Conservation (phyloP, 2,329 filamentous ascomycete species). For the Hypoxylon sp. region DNA sequence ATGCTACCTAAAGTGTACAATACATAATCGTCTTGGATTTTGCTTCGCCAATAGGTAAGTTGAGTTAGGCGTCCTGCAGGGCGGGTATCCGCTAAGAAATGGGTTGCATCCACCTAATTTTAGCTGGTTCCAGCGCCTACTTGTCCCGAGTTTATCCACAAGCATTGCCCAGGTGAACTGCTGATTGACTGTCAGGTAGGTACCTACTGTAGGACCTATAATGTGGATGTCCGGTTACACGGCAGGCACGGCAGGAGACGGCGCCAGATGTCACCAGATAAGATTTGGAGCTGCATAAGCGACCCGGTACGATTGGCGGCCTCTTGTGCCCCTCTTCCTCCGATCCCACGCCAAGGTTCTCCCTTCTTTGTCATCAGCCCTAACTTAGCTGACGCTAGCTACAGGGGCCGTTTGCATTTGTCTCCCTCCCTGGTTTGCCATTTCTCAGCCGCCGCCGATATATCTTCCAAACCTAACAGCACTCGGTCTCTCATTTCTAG, state of each 20-base stretch:
- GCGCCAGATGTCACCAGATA: no score
- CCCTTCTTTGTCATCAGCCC: slow-evolving; percentile 22
- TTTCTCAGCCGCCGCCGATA: slow-evolving; percentile 30
- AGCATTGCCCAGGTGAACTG: not conserved
- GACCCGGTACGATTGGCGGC: slow-evolving; percentile 19
- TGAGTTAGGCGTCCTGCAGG: no score
- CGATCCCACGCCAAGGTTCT: slow-evolving; percentile 16
- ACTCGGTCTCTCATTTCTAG: not conserved
- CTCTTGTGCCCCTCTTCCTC: slow-evolving; percentile 16
- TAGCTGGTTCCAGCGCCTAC: not conserved
- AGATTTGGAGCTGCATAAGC: slow-evolving; percentile 7
- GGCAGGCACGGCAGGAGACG: no score
- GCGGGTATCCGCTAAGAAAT: not conserved
- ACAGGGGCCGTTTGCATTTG: not conserved
- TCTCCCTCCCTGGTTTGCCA: slow-evolving; percentile 9
- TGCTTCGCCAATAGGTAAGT: not conserved
- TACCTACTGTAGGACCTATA: slow-evolving; percentile 4
- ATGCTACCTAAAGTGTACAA: not conserved
- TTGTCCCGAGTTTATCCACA: not conserved
- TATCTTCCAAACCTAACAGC: slow-evolving; percentile 3
- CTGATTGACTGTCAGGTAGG: not conserved
- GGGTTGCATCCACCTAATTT: not conserved
- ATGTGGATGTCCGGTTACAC: slow-evolving; percentile 7
- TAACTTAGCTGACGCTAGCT: slow-evolving; percentile 22
- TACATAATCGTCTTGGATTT: not conserved